phyloP scores from a whole-genome alignment of 192 early-diverging fungal species.

The Linnemannia hyalina region DNA sequence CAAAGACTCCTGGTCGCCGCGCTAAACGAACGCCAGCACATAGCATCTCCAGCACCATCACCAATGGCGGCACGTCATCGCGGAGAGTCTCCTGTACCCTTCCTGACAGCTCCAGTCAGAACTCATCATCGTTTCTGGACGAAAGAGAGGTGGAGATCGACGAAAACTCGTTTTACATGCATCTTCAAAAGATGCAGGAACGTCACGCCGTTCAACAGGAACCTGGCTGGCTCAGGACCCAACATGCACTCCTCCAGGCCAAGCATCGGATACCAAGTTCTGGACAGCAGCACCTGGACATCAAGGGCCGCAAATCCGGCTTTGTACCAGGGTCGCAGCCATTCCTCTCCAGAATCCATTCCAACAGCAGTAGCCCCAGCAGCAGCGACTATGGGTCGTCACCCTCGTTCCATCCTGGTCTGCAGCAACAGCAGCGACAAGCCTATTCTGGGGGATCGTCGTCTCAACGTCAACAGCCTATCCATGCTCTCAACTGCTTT shows the following conservation, averaged over 20 bases:
- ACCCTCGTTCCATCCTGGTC: constrained; percentile 28
- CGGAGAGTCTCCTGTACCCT: constrained; percentile 29
- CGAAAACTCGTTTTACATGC: constrained; percentile 54
- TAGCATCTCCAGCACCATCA: constrained; percentile 49
- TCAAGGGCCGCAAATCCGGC: constrained; percentile 5
- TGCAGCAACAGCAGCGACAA: constrained; percentile 17
- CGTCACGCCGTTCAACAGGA: constrained; percentile 40
- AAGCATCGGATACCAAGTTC: constrained; percentile 34
- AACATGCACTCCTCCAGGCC: constrained; percentile 47
- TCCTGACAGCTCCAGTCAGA: constrained; percentile 35
- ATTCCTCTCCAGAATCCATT: constrained; percentile 42
- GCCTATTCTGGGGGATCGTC: not conserved
- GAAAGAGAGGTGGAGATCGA: constrained; percentile 49
- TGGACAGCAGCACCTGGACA: constrained; percentile 7
- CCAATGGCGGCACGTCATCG: constrained; percentile 29
- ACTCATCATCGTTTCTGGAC: constrained; percentile 37
- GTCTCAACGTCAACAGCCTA: constrained; percentile 38
- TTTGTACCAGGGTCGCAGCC: constrained; percentile 21
- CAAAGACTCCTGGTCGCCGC: constrained; percentile 45
- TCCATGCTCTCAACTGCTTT: constrained; percentile 52
- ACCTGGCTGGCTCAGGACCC: constrained; percentile 44
- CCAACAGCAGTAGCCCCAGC: constrained; percentile 38
- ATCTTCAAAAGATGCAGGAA: constrained; percentile 54
- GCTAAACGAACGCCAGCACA: constrained; percentile 45
- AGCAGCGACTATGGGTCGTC: constrained; percentile 51